Percentiles rank a stretch among this genome's conserved stretches.
Conservation (phyloP, 257 asterid genomes). For the Mitragyna speciosa region DNA sequence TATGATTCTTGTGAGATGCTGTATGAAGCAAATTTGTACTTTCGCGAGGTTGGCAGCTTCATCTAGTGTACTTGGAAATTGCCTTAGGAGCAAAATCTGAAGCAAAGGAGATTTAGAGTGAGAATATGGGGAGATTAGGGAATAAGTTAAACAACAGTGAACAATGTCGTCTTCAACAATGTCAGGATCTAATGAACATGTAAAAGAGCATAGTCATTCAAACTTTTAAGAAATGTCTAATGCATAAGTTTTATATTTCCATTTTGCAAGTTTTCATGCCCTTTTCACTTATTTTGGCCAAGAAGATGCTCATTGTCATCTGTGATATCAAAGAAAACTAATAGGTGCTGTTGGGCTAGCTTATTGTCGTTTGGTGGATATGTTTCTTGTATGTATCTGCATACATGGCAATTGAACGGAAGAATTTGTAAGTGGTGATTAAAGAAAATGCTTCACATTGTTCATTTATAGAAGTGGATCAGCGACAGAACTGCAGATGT, state of each 20-base stretch:
- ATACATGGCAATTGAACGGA: neutral
- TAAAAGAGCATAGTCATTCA: neutral
- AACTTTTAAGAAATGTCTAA: too few relatives aligned
- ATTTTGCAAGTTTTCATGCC: neutral
- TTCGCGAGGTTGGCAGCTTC: neutral
- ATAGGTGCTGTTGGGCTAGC: neutral
- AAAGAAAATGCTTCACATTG: neutral
- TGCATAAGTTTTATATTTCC: neutral
- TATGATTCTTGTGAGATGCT: too few relatives aligned
- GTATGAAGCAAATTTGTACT: too few relatives aligned
- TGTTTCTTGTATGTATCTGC: neutral
- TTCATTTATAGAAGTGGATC: neutral
- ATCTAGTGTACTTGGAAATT: neutral
- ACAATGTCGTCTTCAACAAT: neutral
- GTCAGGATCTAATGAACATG: neutral
- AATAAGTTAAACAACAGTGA: neutral
- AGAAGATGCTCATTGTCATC: neutral
- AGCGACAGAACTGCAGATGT: neutral
- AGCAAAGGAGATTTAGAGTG: neutral
- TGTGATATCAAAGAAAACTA: neutral
- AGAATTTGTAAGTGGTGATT: neutral
- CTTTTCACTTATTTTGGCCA: neutral
- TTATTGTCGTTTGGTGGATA: neutral
- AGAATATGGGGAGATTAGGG: neutral
- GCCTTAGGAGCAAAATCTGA: neutral